phyloP scores from a whole-genome alignment of 192 early-diverging fungal genomes.

The Coemansia sp. region DNA sequence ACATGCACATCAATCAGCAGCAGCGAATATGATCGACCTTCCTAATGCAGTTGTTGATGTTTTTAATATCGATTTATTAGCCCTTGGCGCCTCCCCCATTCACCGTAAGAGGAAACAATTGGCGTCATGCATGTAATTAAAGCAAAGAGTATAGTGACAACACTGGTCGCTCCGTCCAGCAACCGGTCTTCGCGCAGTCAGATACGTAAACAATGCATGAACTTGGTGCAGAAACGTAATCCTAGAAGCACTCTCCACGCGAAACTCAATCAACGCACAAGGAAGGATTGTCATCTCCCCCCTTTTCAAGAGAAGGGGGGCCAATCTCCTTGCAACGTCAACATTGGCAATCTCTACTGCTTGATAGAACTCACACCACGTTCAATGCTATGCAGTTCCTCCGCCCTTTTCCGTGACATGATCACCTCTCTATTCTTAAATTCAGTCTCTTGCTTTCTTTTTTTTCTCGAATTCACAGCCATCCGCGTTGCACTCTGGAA shows the following conservation, averaged over 20 bases:
- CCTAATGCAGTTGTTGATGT: not conserved
- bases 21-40: not conserved
- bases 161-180: not conserved
- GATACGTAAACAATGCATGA: not conserved
- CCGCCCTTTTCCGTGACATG: slow-evolving; percentile 2
- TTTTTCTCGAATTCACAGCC: slow-evolving; percentile 1
- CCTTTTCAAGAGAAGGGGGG: slow-evolving; percentile 1
- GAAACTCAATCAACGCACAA: not conserved
- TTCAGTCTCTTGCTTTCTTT: not conserved
- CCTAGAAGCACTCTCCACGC: not conserved
- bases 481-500: not conserved
- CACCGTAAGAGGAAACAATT: slow-evolving; percentile 2
- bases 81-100: not conserved
- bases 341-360: not conserved
- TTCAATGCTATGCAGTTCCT: not conserved
- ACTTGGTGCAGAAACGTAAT: not conserved
- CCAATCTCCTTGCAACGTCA: slow-evolving; percentile 4
- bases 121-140: not conserved
- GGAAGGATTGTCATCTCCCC: slow-evolving; percentile 1
- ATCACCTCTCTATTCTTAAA: not conserved
- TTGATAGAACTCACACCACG: not conserved
- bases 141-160: not conserved
- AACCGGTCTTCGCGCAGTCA: not conserved
- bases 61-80: not conserved
- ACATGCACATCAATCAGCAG: not conserved